Evolutionary conservation across 139 green algal species (phyloP), one percentile per base, ranked within the genome.

Genomic region (Astrephomene gubernaculifera): DNA sequence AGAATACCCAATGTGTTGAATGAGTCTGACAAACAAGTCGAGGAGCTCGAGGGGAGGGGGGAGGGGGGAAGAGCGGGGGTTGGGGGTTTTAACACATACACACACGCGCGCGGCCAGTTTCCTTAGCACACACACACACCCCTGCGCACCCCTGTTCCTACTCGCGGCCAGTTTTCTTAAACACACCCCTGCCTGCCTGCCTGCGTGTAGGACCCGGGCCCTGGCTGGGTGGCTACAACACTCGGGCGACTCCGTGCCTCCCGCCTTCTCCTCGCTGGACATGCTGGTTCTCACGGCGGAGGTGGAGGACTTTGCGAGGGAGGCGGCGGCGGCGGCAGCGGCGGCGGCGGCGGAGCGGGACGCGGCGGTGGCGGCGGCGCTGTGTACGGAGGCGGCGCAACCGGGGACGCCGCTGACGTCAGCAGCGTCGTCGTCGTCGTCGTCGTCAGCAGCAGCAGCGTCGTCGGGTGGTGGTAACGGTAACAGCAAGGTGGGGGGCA

Each of bases 271-370:
- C 44, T 85, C 79, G 2, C 43, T 85, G 8, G 79, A 85, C 79
- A 85, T 76, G 79, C 65, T 85, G 22, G 79, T 85, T 35, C 60
- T 83, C 24, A 83, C 76, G 7, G 76, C 39, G 29, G 76, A 83
- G 60, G 41, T 31, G 41, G 76, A 83, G 36, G 60, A 73, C 76
- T 68, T 76, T 12, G 44, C 64, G 12, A 8, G 41, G 0, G 52
- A n/a, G 38, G 63, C 79, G 3, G 78, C 78, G 29, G 78, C 63
- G 27, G 61, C 61, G 1, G 79, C 79, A 0, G 63, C 43, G 6
- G 64, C 70, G 0, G 79, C 44, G 4, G 79, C 64, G 19, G 79
- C 33, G 33, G 24, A 68, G 63, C 79, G 45, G 27, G 63, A 68
- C 63, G 64, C 33, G 6, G 9, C 65, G 64, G 25, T 68, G 19